phyloP scores from a whole-genome alignment of 768 basidiomycete species.

The Pisolithus orientalis region DNA sequence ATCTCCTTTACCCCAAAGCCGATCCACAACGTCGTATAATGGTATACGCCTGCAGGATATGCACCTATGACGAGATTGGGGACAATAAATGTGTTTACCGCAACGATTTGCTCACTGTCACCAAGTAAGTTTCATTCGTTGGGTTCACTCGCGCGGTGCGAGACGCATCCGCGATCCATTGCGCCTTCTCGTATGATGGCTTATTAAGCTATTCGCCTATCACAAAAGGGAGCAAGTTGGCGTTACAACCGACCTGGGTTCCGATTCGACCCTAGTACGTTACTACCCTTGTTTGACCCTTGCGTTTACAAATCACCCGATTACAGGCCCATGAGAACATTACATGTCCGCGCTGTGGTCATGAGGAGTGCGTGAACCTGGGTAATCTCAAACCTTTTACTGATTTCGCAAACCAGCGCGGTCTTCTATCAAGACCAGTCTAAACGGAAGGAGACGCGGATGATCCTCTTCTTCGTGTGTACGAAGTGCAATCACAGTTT shows the following conservation, averaged over 20 bases:
- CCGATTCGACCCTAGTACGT: slow-evolving; percentile 82
- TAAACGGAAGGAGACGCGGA: slow-evolving; percentile 90
- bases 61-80: slow-evolving; percentile 76
- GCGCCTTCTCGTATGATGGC: neutral
- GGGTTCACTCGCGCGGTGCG: neutral
- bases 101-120: slow-evolving; percentile 89
- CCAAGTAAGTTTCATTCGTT: slow-evolving; percentile 56
- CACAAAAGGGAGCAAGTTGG: slow-evolving; percentile 81
- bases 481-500: slow-evolving; percentile 74
- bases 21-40: slow-evolving; percentile 80
- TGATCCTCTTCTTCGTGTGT: slow-evolving; percentile 91
- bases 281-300: neutral
- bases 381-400: neutral
- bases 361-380: slow-evolving; percentile 64
- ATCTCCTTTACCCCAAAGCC: slow-evolving; percentile 89
- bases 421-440: slow-evolving; percentile 97
- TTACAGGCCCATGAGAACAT: slow-evolving; percentile 77
- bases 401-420: slow-evolving; percentile 45
- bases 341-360: slow-evolving; percentile 72
- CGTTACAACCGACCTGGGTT: slow-evolving; percentile 79
- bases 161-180: neutral
- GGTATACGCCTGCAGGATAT: slow-evolving; percentile 90
- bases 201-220: slow-evolving; percentile 3
- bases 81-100: slow-evolving; percentile 88
- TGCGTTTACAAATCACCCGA: neutral